phyloP scores from a whole-genome alignment of 176 grass and related monocot genomes.

The Cenchrus purpureus region DNA sequence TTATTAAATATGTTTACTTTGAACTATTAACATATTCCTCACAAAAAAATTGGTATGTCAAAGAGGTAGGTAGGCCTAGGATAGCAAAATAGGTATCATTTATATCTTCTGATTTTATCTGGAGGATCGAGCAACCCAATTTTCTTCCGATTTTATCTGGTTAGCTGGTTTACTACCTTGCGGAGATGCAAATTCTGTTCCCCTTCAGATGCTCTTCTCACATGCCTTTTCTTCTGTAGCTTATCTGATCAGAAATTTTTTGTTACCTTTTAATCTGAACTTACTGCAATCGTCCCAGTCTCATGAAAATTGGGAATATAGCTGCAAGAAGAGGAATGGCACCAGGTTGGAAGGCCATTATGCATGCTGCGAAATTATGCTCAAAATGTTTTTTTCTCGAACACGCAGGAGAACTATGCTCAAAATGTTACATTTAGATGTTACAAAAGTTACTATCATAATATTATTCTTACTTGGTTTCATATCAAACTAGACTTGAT shows the following conservation, averaged over 20 bases:
- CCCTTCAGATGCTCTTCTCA: neutral
- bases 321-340: neutral
- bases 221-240: constrained; percentile 19
- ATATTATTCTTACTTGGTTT: neutral
- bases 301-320: constrained; percentile 14
- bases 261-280: constrained; percentile 28
- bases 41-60: neutral
- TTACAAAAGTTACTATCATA: constrained; percentile 3
- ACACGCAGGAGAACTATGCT: neutral
- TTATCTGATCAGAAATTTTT: constrained; percentile 1
- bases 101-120: neutral
- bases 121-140: neutral
- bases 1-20: constrained; percentile 9
- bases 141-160: constrained; percentile 8
- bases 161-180: neutral
- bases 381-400: neutral
- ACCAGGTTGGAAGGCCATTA: constrained; percentile 17
- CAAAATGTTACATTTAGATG: neutral
- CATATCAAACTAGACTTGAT: constrained; percentile 18
- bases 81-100: neutral
- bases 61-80: constrained; percentile 12
- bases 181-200: neutral
- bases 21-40: neutral
- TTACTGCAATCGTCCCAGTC: neutral
- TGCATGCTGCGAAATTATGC: neutral